Base-by-base conservation (phyloP, 148 eudicot species). In the Camellia granthamiana region DNA sequence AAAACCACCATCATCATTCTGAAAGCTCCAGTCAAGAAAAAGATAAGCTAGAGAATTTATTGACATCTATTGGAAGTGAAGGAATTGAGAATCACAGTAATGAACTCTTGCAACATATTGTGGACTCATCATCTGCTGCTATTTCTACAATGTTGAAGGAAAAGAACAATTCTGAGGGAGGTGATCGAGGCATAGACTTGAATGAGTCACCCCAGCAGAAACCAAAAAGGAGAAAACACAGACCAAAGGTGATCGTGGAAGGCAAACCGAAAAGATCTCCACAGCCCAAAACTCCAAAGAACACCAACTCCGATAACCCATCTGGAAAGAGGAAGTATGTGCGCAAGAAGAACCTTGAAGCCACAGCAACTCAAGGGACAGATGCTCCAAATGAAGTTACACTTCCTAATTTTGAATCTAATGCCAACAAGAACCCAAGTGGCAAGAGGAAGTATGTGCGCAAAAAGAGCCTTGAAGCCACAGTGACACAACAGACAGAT, bases 381-480 rank as follows among this genome's bases (percentile, higher is more conserved):
- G 80, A 68, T 65, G 80, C 18, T 43, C 65, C 47, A 60, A 64
- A 84, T 43, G 72, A 70, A 52, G 74, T 15, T 43, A 72, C 72
- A 19, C 81, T 30, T 51, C 68, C 87, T 10, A 66, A 10, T 54
- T 54, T 18, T 68, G 75, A 74, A 61, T 38, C 87, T 59, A 60
- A 69, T 58, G 70, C 73, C 6, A 72, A 74, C 41, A 86, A 81
- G 43, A 85, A 58, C 49, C 80, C 87, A 38, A 51, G 85, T 54
- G 77, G 72, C 41, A 90, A 90, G 68, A 88, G 95, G 84, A 92
- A 89, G 84, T 90, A 92, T 83, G 90, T 85, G 18, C 86, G 90
- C 11, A 92, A 80, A 77, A 87, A 84, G 65, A 75, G 71, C 77
- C 64, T 72, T 42, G 74, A 80, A 58, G 42, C 72, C 69, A 60